phyloP scores from a whole-genome alignment of 2,329 filamentous ascomycete genomes.

The Arthroderma sp. region DNA sequence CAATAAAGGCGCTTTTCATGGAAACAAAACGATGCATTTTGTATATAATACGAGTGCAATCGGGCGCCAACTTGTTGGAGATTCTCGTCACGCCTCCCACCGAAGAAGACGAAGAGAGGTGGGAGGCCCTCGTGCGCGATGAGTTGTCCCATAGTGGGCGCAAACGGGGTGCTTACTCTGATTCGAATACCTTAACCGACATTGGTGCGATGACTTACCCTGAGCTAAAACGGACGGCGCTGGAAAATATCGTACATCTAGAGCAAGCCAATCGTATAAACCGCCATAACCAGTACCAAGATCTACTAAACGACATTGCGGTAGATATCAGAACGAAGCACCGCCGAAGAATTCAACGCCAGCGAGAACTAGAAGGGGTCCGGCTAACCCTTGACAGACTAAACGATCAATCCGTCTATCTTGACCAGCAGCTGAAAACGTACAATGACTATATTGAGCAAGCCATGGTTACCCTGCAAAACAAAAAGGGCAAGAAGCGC shows the following conservation, averaged over 20 bases:
- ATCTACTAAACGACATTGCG: constrained; percentile 93
- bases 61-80: constrained; percentile 80
- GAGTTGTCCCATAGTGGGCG: constrained; percentile 59
- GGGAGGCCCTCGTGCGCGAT: constrained; percentile 66
- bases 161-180: constrained; percentile 76
- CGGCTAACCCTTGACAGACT: constrained; percentile 35
- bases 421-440: constrained; percentile 89
- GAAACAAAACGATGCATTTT: constrained; percentile 94
- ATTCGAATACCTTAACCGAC: constrained; percentile 69
- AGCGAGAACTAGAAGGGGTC: constrained; percentile 66
- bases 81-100: constrained; percentile 85
- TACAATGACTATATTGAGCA: constrained; percentile 99
- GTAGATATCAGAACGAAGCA: constrained; percentile 96
- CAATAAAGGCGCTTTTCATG: constrained; percentile 87
- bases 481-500: constrained; percentile 87
- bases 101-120: constrained; percentile 77
- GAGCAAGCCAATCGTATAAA: constrained; percentile 80
- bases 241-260: constrained; percentile 85
- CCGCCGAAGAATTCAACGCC: constrained; percentile 75
- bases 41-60: constrained; percentile 95
- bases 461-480: constrained; percentile 92
- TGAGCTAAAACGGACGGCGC: constrained; percentile 79
- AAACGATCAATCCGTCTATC: constrained; percentile 61
- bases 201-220: constrained; percentile 81
- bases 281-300: constrained; percentile 81